Evolutionary conservation across 768 basidiomycete species (phyloP).

Genomic region (Leccinum arenicola): DNA sequence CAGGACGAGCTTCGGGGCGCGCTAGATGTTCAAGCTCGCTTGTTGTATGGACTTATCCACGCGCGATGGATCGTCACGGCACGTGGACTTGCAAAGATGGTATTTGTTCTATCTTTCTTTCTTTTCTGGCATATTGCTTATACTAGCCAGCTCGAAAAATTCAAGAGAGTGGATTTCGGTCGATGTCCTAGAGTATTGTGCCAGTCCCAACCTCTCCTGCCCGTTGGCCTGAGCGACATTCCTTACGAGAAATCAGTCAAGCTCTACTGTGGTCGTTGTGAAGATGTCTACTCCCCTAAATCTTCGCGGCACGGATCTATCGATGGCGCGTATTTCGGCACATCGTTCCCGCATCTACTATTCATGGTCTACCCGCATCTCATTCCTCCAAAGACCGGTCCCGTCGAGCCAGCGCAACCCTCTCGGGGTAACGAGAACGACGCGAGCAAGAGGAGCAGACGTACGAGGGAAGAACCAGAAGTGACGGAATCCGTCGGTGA

Average conservation of each 20-base stretch:
- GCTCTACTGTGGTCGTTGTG: slow-evolving; percentile 96
- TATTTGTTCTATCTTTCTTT: slow-evolving; percentile 29
- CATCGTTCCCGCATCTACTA: slow-evolving; percentile 94
- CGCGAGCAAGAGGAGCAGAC: slow-evolving; percentile 37
- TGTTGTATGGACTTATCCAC: slow-evolving; percentile 95
- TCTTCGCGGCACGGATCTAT: slow-evolving; percentile 95
- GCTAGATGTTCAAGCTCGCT: slow-evolving; percentile 88
- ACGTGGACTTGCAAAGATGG: slow-evolving; percentile 94
- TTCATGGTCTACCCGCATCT: slow-evolving; percentile 97
- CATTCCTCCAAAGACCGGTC: slow-evolving; percentile 77
- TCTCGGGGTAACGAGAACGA: slow-evolving; percentile 31
- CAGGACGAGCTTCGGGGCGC: slow-evolving; percentile 91
- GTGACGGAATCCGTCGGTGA: slow-evolving; percentile 58
- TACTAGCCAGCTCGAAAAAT: slow-evolving; percentile 78
- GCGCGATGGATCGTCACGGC: slow-evolving; percentile 97
- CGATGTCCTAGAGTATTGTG: slow-evolving; percentile 97
- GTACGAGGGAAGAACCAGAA: slow-evolving; percentile 53
- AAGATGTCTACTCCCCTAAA: slow-evolving; percentile 98
- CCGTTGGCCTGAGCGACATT: slow-evolving; percentile 95
- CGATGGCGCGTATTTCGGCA: slow-evolving; percentile 98
- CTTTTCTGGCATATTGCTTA: slow-evolving; percentile 2
- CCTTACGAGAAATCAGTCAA: slow-evolving; percentile 99
- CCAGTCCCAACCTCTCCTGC: slow-evolving; percentile 90
- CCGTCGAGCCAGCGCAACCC: slow-evolving; percentile 36
- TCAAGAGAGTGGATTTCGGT: slow-evolving; percentile 97